Conservation (phyloP, 176 grass and related monocot species). For the Aegilops bicornis region DNA sequence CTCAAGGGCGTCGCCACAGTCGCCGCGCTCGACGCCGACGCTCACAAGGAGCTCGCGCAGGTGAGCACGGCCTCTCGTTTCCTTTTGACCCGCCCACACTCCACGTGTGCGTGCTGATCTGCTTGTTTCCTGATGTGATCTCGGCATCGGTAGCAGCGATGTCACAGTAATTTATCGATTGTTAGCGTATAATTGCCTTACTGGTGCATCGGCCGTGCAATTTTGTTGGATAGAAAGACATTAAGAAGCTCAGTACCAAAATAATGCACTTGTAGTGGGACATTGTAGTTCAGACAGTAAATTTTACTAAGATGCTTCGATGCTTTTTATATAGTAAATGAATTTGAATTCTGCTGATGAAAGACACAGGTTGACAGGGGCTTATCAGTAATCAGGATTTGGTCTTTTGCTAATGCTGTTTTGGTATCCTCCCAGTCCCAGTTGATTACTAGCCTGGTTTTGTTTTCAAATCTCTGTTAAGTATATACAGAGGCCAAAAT, state of each 20-base stretch:
- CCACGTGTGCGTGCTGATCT: background rate
- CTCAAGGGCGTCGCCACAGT: slow-evolving; percentile 89
- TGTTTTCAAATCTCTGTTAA: background rate
- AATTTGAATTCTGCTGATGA: background rate
- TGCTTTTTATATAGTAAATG: background rate
- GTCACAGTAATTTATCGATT: background rate
- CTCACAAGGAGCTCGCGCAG: slow-evolving; percentile 84
- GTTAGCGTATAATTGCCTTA: background rate
- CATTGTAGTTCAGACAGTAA: background rate
- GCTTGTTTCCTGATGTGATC: slow-evolving; percentile 8
- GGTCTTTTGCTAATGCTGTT: background rate
- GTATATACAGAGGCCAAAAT: background rate
- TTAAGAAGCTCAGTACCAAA: background rate
- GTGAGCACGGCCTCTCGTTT: slow-evolving; percentile 35
- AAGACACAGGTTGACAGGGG: background rate
- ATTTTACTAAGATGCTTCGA: background rate
- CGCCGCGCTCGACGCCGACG: slow-evolving; percentile 88
- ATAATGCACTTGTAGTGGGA: background rate
- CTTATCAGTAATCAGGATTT: background rate
- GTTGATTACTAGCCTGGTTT: background rate
- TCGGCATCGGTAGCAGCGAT: background rate
- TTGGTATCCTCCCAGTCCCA: background rate
- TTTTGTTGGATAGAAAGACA: background rate
- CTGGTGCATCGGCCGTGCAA: background rate
- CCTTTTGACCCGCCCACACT: background rate